Percentiles rank a stretch among this genome's conserved stretches.
Conservation (phyloP, 139 green algal species). For the Ettlia oleoabundans region DNA sequence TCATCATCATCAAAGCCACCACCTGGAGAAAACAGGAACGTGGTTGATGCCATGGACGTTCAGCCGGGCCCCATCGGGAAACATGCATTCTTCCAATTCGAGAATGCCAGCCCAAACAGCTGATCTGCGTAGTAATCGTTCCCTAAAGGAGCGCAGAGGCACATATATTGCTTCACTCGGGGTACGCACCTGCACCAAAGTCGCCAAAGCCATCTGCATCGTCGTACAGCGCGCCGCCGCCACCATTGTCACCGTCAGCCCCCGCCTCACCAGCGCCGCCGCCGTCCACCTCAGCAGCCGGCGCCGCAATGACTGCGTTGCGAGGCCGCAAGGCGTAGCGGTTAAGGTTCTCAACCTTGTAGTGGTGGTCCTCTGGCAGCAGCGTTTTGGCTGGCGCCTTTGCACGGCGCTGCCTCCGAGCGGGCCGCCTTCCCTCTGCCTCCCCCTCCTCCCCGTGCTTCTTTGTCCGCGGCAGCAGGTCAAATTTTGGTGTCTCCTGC, state of each 20-base stretch:
- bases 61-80: no score
- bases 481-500: conserved; percentile 19
- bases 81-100: no score
- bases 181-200: not conserved
- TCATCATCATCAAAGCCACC: conserved; percentile 5
- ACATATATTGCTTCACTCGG: no score
- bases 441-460: conserved; percentile 3
- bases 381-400: conserved; percentile 58
- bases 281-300: not conserved
- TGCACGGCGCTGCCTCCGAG: not conserved
- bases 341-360: conserved; percentile 52
- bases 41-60: no score
- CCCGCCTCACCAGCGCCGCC: not conserved
- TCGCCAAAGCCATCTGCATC: conserved; percentile 9
- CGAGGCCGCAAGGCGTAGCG: conserved; percentile 45
- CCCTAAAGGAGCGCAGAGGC: no score
- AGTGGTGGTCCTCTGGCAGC: conserved; percentile 81
- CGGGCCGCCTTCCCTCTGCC: no score
- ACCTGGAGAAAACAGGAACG: not conserved
- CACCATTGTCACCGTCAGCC: not conserved
- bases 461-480: conserved; percentile 13
- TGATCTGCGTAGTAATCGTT: no score
- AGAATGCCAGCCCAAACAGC: no score
- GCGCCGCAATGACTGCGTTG: not conserved
- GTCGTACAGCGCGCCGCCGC: not conserved